phyloP scores from a whole-genome alignment of 208 protist species.

The Sergeia podlipaevii region DNA sequence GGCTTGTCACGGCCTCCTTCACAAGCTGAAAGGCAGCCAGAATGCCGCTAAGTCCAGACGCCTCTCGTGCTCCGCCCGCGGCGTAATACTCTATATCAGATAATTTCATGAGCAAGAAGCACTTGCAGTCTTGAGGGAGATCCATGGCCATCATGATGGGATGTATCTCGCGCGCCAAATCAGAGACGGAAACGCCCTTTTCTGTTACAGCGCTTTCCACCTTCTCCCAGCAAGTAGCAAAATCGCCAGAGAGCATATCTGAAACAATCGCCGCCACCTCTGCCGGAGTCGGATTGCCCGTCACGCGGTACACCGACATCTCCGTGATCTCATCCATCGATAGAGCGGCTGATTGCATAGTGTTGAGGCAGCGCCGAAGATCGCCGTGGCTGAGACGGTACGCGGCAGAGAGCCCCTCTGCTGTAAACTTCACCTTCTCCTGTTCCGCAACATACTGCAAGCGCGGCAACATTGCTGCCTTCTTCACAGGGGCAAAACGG shows the following conservation, averaged over 20 bases:
- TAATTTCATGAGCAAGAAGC: conserved; percentile 74
- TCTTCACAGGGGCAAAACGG: conserved; percentile 94
- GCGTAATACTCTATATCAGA: conserved; percentile 82
- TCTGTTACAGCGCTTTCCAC: conserved; percentile 33
- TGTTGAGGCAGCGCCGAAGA: conserved; percentile 97
- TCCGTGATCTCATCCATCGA: conserved; percentile 67
- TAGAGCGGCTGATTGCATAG: conserved; percentile 93
- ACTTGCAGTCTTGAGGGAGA: conserved; percentile 79
- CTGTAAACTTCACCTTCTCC: conserved; percentile 79
- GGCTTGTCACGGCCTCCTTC: conserved; percentile 77
- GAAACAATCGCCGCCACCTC: conserved; percentile 70
- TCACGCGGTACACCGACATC: conserved; percentile 75
- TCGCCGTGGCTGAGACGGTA: conserved; percentile 94
- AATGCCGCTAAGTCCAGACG: conserved; percentile 48
- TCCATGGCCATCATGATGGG: conserved; percentile 82
- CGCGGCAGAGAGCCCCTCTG: conserved; percentile 90
- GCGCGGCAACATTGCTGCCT: conserved; percentile 77
- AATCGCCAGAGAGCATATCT: conserved; percentile 70
- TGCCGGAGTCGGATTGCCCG: conserved; percentile 77
- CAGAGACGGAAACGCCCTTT: conserved; percentile 68
- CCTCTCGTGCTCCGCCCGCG: conserved; percentile 60
- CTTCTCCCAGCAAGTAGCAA: conserved; percentile 51
- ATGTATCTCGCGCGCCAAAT: conserved; percentile 76
- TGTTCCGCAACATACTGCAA: conserved; percentile 78
- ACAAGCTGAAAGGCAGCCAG: conserved; percentile 83